Evolutionary conservation across 176 grass and related monocot genomes (phyloP), one percentile per base, ranked within the genome.

Genomic region (Chloris gayana): DNA sequence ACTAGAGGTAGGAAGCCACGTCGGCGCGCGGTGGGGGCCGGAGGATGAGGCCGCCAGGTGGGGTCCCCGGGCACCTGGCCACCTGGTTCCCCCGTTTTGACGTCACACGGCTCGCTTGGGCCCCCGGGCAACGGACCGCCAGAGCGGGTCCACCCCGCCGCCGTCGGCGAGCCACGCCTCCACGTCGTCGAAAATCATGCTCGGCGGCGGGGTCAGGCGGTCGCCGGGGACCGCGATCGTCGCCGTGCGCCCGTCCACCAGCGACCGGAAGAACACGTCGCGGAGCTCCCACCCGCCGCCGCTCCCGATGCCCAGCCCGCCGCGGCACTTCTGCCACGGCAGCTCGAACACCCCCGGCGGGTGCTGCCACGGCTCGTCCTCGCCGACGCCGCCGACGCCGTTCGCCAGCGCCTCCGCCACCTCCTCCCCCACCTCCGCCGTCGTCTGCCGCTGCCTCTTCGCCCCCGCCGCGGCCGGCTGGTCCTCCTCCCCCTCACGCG

Each of bases 221-320:
- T 90, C 88, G 2, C 88, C 91, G 14, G 91, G 91, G 11, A 93
- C 14, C 29, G 85, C 85, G 22, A 89, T 86, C 10, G 67, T 34
- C n/a, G 79, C 68, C 10, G 22, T 4, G 37, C 68, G 22, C 9
- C 89, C 87, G 47, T 94, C 94, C 42, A 94, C 85, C 26, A 84
- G 85, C 5, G 94, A 97, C 22, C 68, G 72, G 87, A 92, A 97
- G 91, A 97, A 97, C 58, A 94, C 94, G 27, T 92, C 89, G 6
- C 74, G 85, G 69, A 85, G 83, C 56, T 94, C 86, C 78, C 42
- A 38, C 68, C 63, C 8, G 3, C 35, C 42, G 15, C 45, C 50
- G 56, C 38, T 11, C 61, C 11, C 11, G 24, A 70, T 4, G 82
- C 75, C 76, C 4, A 89, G 80, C 14, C 78, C 83, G 79, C 83